Percentiles rank a stretch among this genome's conserved stretches.
phyloP scores from a whole-genome alignment of 1,139 yeast species.

The Yamadazyma atlantica region DNA sequence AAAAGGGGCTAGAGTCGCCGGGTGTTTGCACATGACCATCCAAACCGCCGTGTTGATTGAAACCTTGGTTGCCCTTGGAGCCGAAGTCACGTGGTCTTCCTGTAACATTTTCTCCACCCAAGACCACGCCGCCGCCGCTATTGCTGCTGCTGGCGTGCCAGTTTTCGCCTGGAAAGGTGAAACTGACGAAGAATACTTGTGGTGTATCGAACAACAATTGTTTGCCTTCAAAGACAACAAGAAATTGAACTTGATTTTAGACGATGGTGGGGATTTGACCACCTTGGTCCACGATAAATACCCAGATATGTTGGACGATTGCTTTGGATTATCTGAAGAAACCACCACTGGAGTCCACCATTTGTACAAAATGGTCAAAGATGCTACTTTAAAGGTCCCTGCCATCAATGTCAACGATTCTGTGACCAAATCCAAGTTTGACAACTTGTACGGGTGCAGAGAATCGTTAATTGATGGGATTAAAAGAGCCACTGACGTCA shows the following conservation, averaged over 20 bases:
- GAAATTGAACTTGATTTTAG: constrained; percentile 96
- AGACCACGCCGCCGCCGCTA: constrained; percentile 99
- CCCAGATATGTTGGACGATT: constrained; percentile 96
- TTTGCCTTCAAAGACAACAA: constrained; percentile 96
- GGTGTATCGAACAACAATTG: constrained; percentile 99
- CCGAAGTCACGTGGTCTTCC: constrained; percentile 99
- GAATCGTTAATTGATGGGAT: constrained; percentile 98
- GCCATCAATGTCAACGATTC: constrained; percentile 99
- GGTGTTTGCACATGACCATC: constrained; percentile 99
- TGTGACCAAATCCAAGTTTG: constrained; percentile 99
- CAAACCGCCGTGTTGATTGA: constrained; percentile 99
- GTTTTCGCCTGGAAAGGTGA: constrained; percentile 99
- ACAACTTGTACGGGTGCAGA: constrained; percentile 99
- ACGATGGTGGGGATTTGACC: constrained; percentile 99
- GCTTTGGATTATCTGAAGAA: constrained; percentile 98
- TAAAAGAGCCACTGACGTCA: constrained; percentile 99
- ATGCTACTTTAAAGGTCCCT: constrained; percentile 91
- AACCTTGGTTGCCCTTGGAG: constrained; percentile 96
- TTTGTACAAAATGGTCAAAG: constrained; percentile 94
- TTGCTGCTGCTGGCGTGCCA: constrained; percentile 99
- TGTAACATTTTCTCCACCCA: constrained; percentile 99
- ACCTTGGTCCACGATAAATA: constrained; percentile 95
- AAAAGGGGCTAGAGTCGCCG: constrained; percentile 98
- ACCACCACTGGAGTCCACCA: constrained; percentile 99
- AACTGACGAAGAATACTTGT: constrained; percentile 98